Conservation (phyloP, 306 rosid genomes). For the Rubus idaeus region DNA sequence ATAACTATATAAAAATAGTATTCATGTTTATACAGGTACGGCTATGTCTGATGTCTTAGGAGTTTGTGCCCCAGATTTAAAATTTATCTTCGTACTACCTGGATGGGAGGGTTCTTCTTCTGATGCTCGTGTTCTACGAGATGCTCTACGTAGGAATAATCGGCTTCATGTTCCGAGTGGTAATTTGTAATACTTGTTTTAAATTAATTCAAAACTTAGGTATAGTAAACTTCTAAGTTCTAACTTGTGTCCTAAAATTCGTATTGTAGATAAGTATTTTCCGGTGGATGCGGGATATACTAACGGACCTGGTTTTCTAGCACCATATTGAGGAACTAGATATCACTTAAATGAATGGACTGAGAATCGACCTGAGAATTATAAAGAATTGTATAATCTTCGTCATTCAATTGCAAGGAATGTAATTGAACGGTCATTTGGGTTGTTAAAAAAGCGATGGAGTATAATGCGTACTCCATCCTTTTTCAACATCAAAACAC, state of each 20-base stretch:
- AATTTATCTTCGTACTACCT: neutral
- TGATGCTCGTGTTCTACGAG: neutral
- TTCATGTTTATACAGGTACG: too few relatives aligned
- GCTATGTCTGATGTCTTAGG: neutral
- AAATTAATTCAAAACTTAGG: too few relatives aligned
- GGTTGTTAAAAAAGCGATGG: neutral
- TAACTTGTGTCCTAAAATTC: too few relatives aligned
- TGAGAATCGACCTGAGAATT: neutral
- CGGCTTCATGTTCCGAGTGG: neutral
- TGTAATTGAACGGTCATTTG: neutral
- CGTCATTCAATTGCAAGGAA: neutral
- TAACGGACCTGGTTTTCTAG: neutral
- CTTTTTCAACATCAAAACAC: too few relatives aligned
- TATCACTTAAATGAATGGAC: neutral
- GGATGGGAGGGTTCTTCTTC: neutral
- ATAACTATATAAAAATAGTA: too few relatives aligned
- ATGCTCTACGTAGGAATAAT: neutral
- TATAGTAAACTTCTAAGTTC: too few relatives aligned
- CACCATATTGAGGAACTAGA: neutral
- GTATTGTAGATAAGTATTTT: neutral
- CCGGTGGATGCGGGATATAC: neutral
- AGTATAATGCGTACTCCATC: too few relatives aligned
- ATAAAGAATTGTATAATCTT: neutral
- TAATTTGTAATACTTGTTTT: neutral
- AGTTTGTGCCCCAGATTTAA: neutral